Conservation (phyloP, 176 grass and related monocot genomes). For the Carex cristatella region DNA sequence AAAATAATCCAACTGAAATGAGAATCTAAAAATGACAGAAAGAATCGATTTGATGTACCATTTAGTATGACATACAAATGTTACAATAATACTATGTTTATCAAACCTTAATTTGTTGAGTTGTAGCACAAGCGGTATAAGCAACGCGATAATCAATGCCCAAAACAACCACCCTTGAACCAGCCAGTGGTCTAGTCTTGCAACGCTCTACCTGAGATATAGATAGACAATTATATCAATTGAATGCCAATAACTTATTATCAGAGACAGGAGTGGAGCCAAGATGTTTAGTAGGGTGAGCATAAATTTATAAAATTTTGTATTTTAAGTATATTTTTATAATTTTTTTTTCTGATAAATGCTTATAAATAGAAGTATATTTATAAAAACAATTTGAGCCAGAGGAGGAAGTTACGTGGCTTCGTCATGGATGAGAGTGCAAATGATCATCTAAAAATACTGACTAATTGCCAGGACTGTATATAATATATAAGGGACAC, state of each 20-base stretch:
- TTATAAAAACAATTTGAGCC: too few relatives aligned
- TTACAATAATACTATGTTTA: not conserved
- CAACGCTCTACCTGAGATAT: not conserved
- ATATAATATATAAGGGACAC: too few relatives aligned
- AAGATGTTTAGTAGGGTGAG: too few relatives aligned
- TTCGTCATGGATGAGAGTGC: too few relatives aligned
- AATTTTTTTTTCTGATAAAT: too few relatives aligned
- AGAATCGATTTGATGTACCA: not conserved
- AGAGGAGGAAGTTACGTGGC: too few relatives aligned
- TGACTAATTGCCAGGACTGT: too few relatives aligned
- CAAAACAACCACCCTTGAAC: constrained; percentile 13
- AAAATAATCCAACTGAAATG: not conserved
- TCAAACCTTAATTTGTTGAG: constrained; percentile 9
- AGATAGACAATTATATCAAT: not conserved
- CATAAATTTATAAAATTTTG: too few relatives aligned
- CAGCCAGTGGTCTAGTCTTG: constrained; percentile 9
- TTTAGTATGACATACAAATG: not conserved
- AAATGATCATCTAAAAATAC: too few relatives aligned
- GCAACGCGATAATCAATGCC: not conserved
- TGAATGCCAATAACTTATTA: not conserved
- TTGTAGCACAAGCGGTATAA: not conserved
- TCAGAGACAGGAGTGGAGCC: not conserved
- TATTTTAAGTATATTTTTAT: too few relatives aligned
- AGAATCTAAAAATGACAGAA: not conserved
- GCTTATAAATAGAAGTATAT: too few relatives aligned